A percentile compares a stretch with the other conserved stretches of the same genome.
Conservation (phyloP, 148 eudicot genomes). For the Nepenthes mirabilis region DNA sequence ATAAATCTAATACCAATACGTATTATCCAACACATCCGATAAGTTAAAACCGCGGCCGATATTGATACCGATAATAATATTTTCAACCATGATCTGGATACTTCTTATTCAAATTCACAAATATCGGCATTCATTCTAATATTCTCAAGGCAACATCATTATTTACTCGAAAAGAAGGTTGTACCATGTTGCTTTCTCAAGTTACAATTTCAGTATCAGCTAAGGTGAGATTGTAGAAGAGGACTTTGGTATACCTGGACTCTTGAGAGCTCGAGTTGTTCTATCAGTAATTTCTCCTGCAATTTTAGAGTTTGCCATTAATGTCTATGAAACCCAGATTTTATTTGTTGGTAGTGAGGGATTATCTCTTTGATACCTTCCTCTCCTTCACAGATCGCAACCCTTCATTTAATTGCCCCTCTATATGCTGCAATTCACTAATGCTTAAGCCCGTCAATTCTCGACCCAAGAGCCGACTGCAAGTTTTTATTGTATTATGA, state of each 20-base stretch:
- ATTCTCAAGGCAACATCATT: too few relatives aligned
- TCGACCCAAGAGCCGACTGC: conserved; percentile 63
- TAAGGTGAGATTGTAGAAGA: neutral
- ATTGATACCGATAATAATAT: too few relatives aligned
- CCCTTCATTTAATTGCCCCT: conserved; percentile 51
- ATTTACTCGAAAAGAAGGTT: too few relatives aligned
- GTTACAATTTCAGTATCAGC: neutral
- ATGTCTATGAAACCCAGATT: neutral
- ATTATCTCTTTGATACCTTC: conserved; percentile 27
- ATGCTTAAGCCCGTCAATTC: conserved; percentile 43
- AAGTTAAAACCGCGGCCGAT: too few relatives aligned
- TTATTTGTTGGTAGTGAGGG: neutral
- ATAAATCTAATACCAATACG: too few relatives aligned
- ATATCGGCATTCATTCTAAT: too few relatives aligned
- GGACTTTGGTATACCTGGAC: conserved; percentile 25
- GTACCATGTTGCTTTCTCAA: neutral
- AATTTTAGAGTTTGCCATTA: conserved; percentile 1
- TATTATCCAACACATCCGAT: too few relatives aligned
- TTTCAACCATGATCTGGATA: too few relatives aligned
- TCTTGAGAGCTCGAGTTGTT: conserved; percentile 43
- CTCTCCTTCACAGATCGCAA: conserved; percentile 52
- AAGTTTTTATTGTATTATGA: neutral
- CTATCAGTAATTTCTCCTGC: conserved; percentile 59
- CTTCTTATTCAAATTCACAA: too few relatives aligned
- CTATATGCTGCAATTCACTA: conserved; percentile 48